phyloP scores from a whole-genome alignment of 345 rosid species.

The Rhodamnia argentea region DNA sequence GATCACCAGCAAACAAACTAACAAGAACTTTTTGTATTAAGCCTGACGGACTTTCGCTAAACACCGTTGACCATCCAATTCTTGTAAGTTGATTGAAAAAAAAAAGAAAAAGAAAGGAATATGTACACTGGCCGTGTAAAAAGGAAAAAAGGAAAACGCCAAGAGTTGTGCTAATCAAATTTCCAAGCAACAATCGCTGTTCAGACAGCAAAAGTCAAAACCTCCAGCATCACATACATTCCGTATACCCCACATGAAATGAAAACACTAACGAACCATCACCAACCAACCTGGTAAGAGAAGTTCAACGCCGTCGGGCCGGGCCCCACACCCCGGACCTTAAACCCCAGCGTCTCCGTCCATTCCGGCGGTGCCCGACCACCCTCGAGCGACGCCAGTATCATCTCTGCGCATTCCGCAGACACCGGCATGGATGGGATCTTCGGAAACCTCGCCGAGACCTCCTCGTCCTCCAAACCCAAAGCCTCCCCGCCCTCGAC shows the following conservation, averaged over 20 bases:
- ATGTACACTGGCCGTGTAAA: neutral
- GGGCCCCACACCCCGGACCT: slow-evolving; percentile 48
- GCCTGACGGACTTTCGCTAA: neutral
- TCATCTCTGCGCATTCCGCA: slow-evolving; percentile 47
- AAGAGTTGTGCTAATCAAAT: neutral
- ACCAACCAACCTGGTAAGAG: slow-evolving; percentile 59
- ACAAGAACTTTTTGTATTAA: neutral
- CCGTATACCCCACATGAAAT: neutral
- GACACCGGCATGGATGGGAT: slow-evolving; percentile 82
- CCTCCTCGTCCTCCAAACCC: slow-evolving; percentile 45
- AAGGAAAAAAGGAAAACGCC: neutral
- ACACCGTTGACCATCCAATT: neutral
- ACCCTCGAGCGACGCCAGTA: slow-evolving; percentile 60
- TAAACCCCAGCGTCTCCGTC: slow-evolving; percentile 31
- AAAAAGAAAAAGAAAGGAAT: neutral
- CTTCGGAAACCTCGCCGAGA: slow-evolving; percentile 47
- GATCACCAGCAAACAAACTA: neutral
- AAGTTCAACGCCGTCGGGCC: slow-evolving; percentile 62
- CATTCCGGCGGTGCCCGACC: slow-evolving; percentile 43
- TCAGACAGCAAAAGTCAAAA: neutral
- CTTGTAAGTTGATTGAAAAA: neutral
- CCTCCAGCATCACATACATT: neutral
- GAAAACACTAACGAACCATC: neutral
- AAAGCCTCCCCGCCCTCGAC: slow-evolving; percentile 63
- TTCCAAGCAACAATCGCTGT: neutral